These are phyloP conservation scores for Neofusicoccum umdonicola DNA, from an alignment of 2,329 filamentous ascomycete genomes.

Conservation along the genomic window DNA sequence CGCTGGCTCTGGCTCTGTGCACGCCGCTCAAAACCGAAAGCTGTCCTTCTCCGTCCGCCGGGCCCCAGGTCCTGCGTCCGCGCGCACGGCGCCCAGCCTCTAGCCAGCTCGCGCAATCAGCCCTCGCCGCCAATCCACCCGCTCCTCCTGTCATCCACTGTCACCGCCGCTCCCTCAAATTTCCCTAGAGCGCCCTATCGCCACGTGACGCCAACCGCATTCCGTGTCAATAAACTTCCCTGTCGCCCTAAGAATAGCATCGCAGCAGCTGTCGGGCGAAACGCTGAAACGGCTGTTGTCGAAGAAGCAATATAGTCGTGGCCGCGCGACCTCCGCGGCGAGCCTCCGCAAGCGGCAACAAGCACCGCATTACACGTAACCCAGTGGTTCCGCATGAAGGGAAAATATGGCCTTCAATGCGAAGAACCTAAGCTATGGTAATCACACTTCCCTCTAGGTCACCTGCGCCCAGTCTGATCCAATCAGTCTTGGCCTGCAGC, in stretches of 20 bases:
- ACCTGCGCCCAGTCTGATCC: neutral
- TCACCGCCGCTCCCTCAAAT: conserved; percentile 1
- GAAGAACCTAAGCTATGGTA: conserved; percentile 68
- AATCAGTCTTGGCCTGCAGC: no score
- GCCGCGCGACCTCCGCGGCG: neutral
- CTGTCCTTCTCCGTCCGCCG: conserved; percentile 5
- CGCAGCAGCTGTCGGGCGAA: neutral
- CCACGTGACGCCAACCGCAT: neutral
- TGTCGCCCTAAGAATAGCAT: conserved; percentile 3
- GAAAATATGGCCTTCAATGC: conserved; percentile 61
- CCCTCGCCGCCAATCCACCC: conserved; percentile 5
- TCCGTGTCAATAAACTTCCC: conserved; percentile 1
- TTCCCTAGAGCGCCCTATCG: conserved; percentile 9
- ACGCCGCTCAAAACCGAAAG: neutral
- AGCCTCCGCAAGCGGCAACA: neutral
- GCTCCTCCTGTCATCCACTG: neutral
- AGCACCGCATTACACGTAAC: neutral
- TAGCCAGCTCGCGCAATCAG: conserved; percentile 4
- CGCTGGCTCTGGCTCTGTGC: neutral
- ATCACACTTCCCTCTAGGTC: neutral
- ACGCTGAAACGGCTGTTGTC: neutral
- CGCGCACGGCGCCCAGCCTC: conserved; percentile 12
- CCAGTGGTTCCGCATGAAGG: neutral
- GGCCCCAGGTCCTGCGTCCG: neutral
- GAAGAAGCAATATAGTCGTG: neutral